These are phyloP conservation scores for Heimioporus sp. DNA, from an alignment of 768 basidiomycete species.

Conservation along the genomic window DNA sequence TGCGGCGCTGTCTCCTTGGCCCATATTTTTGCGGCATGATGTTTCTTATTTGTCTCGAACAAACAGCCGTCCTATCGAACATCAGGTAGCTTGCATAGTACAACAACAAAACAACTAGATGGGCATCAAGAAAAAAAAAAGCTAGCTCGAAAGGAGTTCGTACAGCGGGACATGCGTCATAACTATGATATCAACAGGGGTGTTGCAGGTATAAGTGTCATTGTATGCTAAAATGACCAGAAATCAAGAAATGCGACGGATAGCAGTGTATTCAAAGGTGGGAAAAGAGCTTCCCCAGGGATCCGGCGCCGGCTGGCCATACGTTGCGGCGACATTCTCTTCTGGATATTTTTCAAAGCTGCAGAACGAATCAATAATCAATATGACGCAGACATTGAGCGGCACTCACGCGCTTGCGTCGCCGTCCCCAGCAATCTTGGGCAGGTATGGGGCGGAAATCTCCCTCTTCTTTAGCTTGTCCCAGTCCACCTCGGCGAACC, in stretches of 20 bases:
- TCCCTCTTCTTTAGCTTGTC: conserved; percentile 73
- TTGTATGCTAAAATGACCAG: conserved; percentile 10
- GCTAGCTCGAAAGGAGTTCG: not conserved
- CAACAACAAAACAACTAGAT: conserved; percentile 1
- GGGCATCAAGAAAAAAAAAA: not conserved
- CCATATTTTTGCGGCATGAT: conserved; percentile 38
- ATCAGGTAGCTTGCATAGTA: not conserved
- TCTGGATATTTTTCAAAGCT: conserved; percentile 83
- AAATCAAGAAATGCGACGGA: conserved; percentile 35
- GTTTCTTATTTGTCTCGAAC: conserved; percentile 33
- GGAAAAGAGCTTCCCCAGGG: conserved; percentile 69
- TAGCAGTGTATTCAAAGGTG: conserved; percentile 64
- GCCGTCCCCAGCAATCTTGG: conserved; percentile 87
- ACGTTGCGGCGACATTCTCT: conserved; percentile 58
- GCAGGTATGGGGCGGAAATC: conserved; percentile 94
- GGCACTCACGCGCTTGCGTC: conserved; percentile 87
- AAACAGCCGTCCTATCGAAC: conserved; percentile 25
- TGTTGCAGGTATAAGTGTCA: conserved; percentile 16
- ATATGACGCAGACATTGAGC: not conserved
- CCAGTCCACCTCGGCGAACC: conserved; percentile 97
- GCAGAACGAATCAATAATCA: not conserved
- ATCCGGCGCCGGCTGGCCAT: conserved; percentile 59
- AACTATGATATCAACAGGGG: not conserved
- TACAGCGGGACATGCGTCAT: conserved; percentile 10
- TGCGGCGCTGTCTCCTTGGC: conserved; percentile 18